Evolutionary conservation across 345 rosid genomes (phyloP).

Genomic region (Eucalyptus urophylla): DNA sequence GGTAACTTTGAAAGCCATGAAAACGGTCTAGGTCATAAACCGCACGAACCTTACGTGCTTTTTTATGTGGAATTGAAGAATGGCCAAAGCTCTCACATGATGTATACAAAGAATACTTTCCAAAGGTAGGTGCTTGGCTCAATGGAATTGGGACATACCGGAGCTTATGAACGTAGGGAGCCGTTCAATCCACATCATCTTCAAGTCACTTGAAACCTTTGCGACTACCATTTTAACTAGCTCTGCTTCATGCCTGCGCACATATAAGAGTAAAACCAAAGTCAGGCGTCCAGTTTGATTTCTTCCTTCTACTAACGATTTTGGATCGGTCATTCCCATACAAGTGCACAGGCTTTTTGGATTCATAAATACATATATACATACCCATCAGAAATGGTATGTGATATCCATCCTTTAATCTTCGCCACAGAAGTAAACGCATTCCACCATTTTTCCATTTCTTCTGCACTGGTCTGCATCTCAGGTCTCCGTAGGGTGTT

Average conservation of each 20-base stretch:
- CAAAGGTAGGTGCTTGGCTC: not conserved
- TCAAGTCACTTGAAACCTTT: not conserved
- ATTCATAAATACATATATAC: not conserved
- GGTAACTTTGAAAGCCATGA: not conserved
- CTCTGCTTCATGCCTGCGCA: not conserved
- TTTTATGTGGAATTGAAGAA: not conserved
- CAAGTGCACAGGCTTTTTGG: not conserved
- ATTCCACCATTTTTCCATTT: not conserved
- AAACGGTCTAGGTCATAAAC: not conserved
- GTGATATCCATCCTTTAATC: not conserved
- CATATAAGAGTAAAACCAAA: not conserved
- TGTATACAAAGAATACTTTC: not conserved
- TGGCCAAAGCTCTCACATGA: not conserved
- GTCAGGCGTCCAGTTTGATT: not conserved
- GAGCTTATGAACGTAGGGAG: not conserved
- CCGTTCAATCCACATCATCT: not conserved
- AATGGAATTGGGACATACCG: not conserved
- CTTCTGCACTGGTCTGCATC: not conserved
- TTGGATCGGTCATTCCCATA: not conserved
- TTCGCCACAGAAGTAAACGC: not conserved
- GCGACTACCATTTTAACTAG: not conserved
- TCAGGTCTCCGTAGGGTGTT: not conserved
- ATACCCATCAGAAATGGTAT: not conserved
- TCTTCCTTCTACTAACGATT: not conserved
- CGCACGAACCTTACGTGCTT: not conserved